Evolutionary conservation across 2,329 filamentous ascomycete species (phyloP), one percentile per base, ranked within the genome.

Genomic region (Colletotrichum gigasporum): DNA sequence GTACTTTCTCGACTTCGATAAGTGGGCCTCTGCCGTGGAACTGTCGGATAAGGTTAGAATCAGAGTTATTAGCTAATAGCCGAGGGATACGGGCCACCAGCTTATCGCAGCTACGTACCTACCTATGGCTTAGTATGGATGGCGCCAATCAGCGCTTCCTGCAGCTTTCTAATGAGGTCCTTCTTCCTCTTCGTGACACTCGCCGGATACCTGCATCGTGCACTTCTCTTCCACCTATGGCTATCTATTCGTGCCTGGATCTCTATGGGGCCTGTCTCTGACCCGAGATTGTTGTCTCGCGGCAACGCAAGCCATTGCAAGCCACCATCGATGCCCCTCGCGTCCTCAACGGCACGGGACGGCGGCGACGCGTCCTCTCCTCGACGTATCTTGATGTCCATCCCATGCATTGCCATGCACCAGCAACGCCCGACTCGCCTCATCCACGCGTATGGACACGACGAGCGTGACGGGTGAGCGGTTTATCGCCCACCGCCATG

Each of bases 61-160:
- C 2, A 5, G 5, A 3, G 0, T 2, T 4, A 26, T 22, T 41
- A 50, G 42, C 42, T 48, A 16, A 48, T 14, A 37, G 12, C 37
- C 16, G 24, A 28, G 24, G n/a, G 12, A 30, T 39, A 45, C 39
- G 32, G 60, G 39, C 54, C 54, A 39, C 12, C 24, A 64, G 41
- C 55, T 64, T 64, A 64, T 64, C 47, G 48, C 34, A 9, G n/a
- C 48, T 48, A 51, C 32, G 45, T n/a, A n/a, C n/a, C n/a, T n/a
- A n/a, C n/a, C n/a, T n/a, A n/a, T n/a, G n/a, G n/a, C n/a, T n/a
- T n/a, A n/a, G n/a, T n/a, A n/a, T n/a, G n/a, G n/a, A n/a, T n/a
- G n/a, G n/a, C n/a, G n/a, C n/a, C n/a, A n/a, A n/a, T n/a, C n/a
- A n/a, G n/a, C n/a, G n/a, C n/a, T n/a, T n/a, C n/a, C n/a, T n/a